A percentile compares a stretch with the other conserved stretches of the same genome.
Conservation (phyloP, 176 grass and related monocot species). For the Echinochloa phyllopogon region DNA sequence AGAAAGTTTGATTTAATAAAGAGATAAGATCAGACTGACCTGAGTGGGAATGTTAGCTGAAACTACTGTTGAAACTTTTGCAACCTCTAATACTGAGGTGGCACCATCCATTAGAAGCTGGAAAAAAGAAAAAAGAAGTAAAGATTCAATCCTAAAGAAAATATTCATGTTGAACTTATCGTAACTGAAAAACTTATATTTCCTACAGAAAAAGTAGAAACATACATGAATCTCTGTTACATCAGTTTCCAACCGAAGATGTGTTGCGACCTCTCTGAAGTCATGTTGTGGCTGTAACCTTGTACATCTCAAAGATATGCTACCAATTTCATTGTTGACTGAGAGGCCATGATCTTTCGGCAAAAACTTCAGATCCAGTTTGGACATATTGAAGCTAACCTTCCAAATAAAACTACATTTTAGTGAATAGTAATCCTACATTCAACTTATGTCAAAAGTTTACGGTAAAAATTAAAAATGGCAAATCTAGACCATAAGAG, state of each 20-base stretch:
- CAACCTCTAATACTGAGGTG: conserved; percentile 76
- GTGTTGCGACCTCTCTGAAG: conserved; percentile 58
- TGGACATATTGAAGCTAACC: conserved; percentile 98
- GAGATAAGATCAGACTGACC: conserved; percentile 54
- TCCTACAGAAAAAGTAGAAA: conserved; percentile 21
- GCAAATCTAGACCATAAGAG: conserved; percentile 26
- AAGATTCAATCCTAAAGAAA: conserved; percentile 9
- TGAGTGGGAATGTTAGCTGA: conserved; percentile 82
- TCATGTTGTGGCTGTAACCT: conserved; percentile 60
- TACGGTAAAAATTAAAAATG: conserved; percentile 25
- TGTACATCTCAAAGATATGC: conserved; percentile 63
- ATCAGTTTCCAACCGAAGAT: conserved; percentile 71
- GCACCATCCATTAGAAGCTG: conserved; percentile 87
- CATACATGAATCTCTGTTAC: conserved; percentile 81
- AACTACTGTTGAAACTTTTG: conserved; percentile 63
- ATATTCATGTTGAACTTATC: conserved; percentile 36
- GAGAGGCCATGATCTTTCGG: conserved; percentile 68
- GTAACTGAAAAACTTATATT: conserved; percentile 37
- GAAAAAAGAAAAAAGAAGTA: conserved; percentile 38
- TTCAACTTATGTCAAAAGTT: conserved; percentile 17
- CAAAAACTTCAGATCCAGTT: conserved; percentile 86
- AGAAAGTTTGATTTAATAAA: conserved; percentile 14
- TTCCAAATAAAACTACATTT: conserved; percentile 93
- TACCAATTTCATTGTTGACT: conserved; percentile 69
- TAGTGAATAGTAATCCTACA: conserved; percentile 57